A percentile compares a stretch with the other conserved stretches of the same genome.
These are phyloP conservation scores for Scleroderma bovista DNA, from an alignment of 768 basidiomycete genomes.

Conservation along the genomic window DNA sequence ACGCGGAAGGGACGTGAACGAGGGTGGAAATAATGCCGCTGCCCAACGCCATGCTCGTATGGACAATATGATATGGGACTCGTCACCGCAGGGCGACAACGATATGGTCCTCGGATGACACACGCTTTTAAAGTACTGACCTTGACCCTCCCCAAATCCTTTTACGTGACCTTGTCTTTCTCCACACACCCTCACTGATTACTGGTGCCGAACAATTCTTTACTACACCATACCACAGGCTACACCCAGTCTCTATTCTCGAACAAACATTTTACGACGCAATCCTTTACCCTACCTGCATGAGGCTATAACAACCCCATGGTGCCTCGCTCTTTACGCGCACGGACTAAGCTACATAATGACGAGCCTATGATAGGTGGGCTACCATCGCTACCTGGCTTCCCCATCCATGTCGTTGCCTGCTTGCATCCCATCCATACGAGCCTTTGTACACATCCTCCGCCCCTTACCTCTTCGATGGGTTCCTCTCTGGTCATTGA, in stretches of 20 bases:
- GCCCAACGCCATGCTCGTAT: conserved; percentile 17
- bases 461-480: background rate
- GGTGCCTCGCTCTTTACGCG: background rate
- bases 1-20: conserved; percentile 13
- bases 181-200: background rate
- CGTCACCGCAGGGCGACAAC: conserved; percentile 22
- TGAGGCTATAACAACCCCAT: background rate
- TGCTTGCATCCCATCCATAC: background rate
- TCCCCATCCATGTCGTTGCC: background rate
- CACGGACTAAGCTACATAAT: background rate
- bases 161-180: background rate
- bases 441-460: background rate
- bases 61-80: conserved; percentile 25
- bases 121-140: background rate
- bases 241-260: background rate
- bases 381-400: background rate
- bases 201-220: too few relatives aligned
- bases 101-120: conserved; percentile 27
- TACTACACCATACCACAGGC: background rate
- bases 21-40: conserved; percentile 14
- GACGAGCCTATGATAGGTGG: background rate
- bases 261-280: background rate
- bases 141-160: background rate
- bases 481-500: background rate
- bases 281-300: background rate